A percentile compares a stretch with the other conserved stretches of the same genome.
phyloP scores from a whole-genome alignment of 495 filamentous ascomycete species.

The Xylaria palmicola region DNA sequence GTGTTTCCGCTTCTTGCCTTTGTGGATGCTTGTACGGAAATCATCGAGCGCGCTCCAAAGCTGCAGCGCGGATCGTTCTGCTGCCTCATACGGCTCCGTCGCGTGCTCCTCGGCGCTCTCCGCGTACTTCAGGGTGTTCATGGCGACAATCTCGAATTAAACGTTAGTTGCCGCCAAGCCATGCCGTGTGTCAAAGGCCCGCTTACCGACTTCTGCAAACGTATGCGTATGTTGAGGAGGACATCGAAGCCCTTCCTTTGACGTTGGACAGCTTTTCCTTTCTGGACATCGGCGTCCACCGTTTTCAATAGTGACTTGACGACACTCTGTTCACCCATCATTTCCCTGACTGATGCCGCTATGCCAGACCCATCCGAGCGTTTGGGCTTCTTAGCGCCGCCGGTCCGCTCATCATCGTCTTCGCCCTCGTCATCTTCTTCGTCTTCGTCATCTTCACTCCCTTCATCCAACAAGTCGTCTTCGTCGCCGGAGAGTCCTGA shows the following conservation, averaged over 20 bases:
- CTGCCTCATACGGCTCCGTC: conserved; percentile 61
- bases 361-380: conserved; percentile 18
- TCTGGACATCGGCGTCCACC: conserved; percentile 61
- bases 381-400: conserved; percentile 15
- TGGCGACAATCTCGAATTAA: conserved; percentile 56
- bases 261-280: conserved; percentile 79
- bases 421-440: conserved; percentile 34
- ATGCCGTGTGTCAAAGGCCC: background rate
- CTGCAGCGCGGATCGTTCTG: conserved; percentile 82
- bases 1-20: conserved; percentile 59
- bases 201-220: conserved; percentile 73
- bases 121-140: conserved; percentile 66
- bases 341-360: conserved; percentile 24
- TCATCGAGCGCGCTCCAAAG: conserved; percentile 82
- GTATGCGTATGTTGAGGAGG: conserved; percentile 82
- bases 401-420: conserved; percentile 34
- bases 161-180: background rate
- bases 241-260: conserved; percentile 85
- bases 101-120: conserved; percentile 36
- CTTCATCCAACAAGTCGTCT: conserved; percentile 61
- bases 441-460: conserved; percentile 84
- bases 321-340: conserved; percentile 45
- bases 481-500: conserved; percentile 28
- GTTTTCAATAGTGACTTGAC: conserved; percentile 40
- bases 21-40: conserved; percentile 58